phyloP scores from a whole-genome alignment of 371 early-diverging fungal species.

The Mucor circinelloides region DNA sequence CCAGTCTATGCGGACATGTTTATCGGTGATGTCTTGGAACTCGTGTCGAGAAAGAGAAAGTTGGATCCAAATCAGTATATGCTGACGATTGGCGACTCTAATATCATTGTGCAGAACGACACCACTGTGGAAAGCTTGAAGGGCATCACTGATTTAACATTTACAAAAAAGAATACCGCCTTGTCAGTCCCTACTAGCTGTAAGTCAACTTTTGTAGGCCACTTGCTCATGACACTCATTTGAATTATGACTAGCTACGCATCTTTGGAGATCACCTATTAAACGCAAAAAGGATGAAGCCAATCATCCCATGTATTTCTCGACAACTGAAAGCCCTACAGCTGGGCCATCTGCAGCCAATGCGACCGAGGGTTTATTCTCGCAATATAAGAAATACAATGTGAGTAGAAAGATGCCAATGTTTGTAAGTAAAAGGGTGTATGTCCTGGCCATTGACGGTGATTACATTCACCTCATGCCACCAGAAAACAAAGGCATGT shows the following conservation, averaged over 20 bases:
- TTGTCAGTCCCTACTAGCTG: constrained; percentile 52
- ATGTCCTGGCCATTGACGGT: constrained; percentile 91
- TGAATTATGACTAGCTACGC: constrained; percentile 25
- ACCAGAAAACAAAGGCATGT: constrained; percentile 78
- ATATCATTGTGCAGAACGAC: constrained; percentile 74
- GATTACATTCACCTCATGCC: constrained; percentile 92
- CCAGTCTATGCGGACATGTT: constrained; percentile 74
- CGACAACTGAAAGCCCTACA: constrained; percentile 23
- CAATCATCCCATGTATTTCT: constrained; percentile 40
- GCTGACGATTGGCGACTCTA: constrained; percentile 77
- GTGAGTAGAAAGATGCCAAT: constrained; percentile 79
- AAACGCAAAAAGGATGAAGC: constrained; percentile 51
- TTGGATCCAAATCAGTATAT: constrained; percentile 82
- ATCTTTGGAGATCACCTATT: constrained; percentile 53
- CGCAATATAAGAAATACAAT: constrained; percentile 62
- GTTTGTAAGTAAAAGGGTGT: constrained; percentile 83
- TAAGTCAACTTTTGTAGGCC: constrained; percentile 29
- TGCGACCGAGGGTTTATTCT: constrained; percentile 39
- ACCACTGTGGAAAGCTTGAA: constrained; percentile 74
- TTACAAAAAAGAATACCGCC: constrained; percentile 67
- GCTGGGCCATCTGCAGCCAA: constrained; percentile 22
- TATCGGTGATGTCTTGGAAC: constrained; percentile 82
- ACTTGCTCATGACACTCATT: no score
- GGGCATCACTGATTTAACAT: constrained; percentile 68
- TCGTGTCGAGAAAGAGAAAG: constrained; percentile 85